Evolutionary conservation across 2,329 filamentous ascomycete species (phyloP).

Genomic region (Pseudocercospora pini-densiflorae): DNA sequence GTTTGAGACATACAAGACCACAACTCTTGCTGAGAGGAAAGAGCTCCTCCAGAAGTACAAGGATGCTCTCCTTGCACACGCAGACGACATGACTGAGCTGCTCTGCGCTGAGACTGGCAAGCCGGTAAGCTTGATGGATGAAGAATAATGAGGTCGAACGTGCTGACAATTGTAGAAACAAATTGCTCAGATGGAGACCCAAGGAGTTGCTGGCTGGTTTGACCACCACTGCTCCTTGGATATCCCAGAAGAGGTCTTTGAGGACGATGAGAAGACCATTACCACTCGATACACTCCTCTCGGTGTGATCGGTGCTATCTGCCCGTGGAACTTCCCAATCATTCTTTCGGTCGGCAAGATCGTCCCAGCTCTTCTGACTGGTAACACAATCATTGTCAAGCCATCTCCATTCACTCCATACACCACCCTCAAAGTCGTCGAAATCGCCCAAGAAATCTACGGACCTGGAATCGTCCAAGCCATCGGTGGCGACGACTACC

Average conservation of each 20-base stretch:
- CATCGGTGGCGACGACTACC: constrained; percentile 63
- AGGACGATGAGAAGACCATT: constrained; percentile 54
- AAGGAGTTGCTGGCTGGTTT: constrained; percentile 41
- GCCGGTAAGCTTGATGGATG: constrained; percentile 34
- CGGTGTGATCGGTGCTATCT: constrained; percentile 53
- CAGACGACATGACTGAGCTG: constrained; percentile 42
- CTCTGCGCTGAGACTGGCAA: constrained; percentile 46
- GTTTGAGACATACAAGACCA: constrained; percentile 41
- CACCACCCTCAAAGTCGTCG: constrained; percentile 62
- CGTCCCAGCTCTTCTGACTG: constrained; percentile 59
- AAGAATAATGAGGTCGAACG: neutral
- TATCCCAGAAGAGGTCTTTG: constrained; percentile 46
- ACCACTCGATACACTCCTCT: constrained; percentile 53
- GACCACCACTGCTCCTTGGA: constrained; percentile 44
- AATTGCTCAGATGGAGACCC: constrained; percentile 48
- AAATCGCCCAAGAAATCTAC: constrained; percentile 62
- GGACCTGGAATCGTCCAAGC: constrained; percentile 67
- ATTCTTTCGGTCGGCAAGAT: constrained; percentile 59
- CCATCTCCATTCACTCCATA: constrained; percentile 61
- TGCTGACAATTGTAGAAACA: constrained; percentile 40
- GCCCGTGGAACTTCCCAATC: constrained; percentile 60
- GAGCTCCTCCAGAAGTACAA: constrained; percentile 40
- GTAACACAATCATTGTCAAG: constrained; percentile 45
- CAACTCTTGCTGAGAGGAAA: constrained; percentile 43
- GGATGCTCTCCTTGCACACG: constrained; percentile 39